phyloP scores from a whole-genome alignment of 257 asterid genomes.

The Solanum habrochaites region DNA sequence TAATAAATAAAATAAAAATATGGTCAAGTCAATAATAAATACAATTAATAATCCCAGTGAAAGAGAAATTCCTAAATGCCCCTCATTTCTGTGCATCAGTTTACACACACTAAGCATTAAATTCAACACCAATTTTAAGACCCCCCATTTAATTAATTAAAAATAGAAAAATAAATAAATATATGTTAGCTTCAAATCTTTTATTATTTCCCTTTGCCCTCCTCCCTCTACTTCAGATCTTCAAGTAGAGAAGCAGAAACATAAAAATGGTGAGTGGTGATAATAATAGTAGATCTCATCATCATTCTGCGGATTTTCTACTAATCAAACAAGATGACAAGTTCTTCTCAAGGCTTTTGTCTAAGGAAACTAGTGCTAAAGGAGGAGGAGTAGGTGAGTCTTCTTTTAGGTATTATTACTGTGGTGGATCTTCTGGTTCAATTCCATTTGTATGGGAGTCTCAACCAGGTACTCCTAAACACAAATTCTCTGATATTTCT shows the following conservation, averaged over 20 bases:
- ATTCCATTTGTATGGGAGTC: constrained; percentile 82
- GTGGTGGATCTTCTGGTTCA: constrained; percentile 49
- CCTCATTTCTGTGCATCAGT: not conserved
- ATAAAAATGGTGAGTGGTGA: constrained; percentile 13
- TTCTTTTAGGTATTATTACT: constrained; percentile 48
- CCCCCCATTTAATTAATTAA: not conserved
- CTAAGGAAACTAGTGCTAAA: constrained; percentile 22
- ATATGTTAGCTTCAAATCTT: not conserved
- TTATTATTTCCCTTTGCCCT: not conserved
- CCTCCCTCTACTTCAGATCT: constrained; percentile 18
- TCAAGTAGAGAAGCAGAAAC: not conserved
- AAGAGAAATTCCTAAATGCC: not conserved
- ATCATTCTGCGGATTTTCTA: constrained; percentile 10
- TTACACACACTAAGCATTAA: not conserved
- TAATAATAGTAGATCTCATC: not conserved
- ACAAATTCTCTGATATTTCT: constrained; percentile 20
- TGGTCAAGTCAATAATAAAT: too few relatives aligned
- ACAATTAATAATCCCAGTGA: not conserved
- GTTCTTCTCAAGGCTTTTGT: constrained; percentile 30
- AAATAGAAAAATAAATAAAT: not conserved
- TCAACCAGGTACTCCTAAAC: constrained; percentile 76
- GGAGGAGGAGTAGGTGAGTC: constrained; percentile 16
- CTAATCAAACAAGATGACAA: constrained; percentile 26
- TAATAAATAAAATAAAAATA: too few relatives aligned
- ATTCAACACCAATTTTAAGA: not conserved